Evolutionary conservation across 192 early-diverging fungal species (phyloP), one percentile per base, ranked within the genome.

Genomic region (Dissophora ornata): DNA sequence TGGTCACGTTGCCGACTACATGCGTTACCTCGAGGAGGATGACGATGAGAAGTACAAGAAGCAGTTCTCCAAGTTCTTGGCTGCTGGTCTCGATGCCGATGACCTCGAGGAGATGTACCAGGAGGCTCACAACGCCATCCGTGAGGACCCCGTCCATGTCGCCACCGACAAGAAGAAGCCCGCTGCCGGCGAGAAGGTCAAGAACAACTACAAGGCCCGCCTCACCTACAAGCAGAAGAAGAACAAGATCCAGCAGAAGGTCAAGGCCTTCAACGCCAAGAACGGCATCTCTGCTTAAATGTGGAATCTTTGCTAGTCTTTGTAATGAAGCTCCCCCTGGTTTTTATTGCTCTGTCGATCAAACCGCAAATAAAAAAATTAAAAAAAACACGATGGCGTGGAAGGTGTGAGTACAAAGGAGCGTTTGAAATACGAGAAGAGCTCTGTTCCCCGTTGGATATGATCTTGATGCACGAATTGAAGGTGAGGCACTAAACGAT

Each of bases 21-120:
- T 99, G 96, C 92, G 91, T 77, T 88, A 90, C 86, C 94, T 99
- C 69, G 89, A 96, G 85, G 96, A 98, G 84, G 97, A 99, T 86
- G 97, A 99, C 81, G 96, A 96, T 87, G 97, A 99, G 81, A 88
- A 89, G 59, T 98, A 93, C 90, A 97, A 96, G 88, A 84, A 90
- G 69, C 96, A 97, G 83, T 99, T 99, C 83, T 87, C 95, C 63
- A 87, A 85, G 78, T 98, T 92, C 92, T 87, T 99, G 78, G 94
- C 89, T 84, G 86, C 89, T 57, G 96, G 91, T 58, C 84, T 98
- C 67, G 79, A 87, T 50, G 85, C 94, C 56, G 97, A 97, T 71
- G 92, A 91, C 79, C 84, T 99, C 57, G 97, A 99, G 87, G 96
- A 93, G 65, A 88, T 97, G 85, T 99, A 97, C 91, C 83, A 85